A percentile compares a stretch with the other conserved stretches of the same genome.
phyloP scores from a whole-genome alignment of 192 early-diverging fungal genomes.

The Coemansia sp. region DNA sequence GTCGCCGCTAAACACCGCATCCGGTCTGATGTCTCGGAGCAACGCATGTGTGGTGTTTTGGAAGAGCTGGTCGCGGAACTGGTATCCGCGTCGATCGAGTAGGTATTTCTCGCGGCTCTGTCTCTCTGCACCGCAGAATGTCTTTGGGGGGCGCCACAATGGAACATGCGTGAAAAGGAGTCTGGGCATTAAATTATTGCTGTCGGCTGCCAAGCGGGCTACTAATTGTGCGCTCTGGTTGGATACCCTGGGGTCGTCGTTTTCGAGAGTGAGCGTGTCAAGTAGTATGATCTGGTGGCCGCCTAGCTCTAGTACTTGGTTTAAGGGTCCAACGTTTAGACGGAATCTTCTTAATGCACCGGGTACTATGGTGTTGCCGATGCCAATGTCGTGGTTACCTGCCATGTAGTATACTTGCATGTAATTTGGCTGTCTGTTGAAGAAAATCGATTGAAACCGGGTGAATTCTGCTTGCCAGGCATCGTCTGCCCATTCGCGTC shows the following conservation, averaged over 20 bases:
- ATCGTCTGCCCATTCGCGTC: slow-evolving; percentile 57
- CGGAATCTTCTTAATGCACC: slow-evolving; percentile 50
- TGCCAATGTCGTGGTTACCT: slow-evolving; percentile 95
- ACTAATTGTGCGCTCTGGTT: slow-evolving; percentile 9
- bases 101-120: slow-evolving; percentile 45
- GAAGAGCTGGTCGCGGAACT: slow-evolving; percentile 84
- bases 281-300: slow-evolving; percentile 68
- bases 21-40: slow-evolving; percentile 58
- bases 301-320: slow-evolving; percentile 51
- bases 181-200: slow-evolving; percentile 12
- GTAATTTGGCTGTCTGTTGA: slow-evolving; percentile 17
- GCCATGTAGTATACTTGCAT: slow-evolving; percentile 59
- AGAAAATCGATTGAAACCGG: slow-evolving; percentile 56
- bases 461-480: slow-evolving; percentile 55
- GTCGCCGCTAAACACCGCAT: slow-evolving; percentile 80
- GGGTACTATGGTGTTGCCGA: slow-evolving; percentile 56
- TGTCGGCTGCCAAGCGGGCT: slow-evolving; percentile 4
- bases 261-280: slow-evolving; percentile 71
- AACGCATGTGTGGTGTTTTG: slow-evolving; percentile 56
- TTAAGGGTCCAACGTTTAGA: slow-evolving; percentile 53
- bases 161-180: slow-evolving; percentile 89
- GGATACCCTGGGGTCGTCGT: slow-evolving; percentile 13
- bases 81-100: slow-evolving; percentile 66
- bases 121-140: slow-evolving; percentile 69
- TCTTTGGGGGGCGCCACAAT: slow-evolving; percentile 62